phyloP scores from a whole-genome alignment of 768 basidiomycete genomes.

The Leccinellum luteum region DNA sequence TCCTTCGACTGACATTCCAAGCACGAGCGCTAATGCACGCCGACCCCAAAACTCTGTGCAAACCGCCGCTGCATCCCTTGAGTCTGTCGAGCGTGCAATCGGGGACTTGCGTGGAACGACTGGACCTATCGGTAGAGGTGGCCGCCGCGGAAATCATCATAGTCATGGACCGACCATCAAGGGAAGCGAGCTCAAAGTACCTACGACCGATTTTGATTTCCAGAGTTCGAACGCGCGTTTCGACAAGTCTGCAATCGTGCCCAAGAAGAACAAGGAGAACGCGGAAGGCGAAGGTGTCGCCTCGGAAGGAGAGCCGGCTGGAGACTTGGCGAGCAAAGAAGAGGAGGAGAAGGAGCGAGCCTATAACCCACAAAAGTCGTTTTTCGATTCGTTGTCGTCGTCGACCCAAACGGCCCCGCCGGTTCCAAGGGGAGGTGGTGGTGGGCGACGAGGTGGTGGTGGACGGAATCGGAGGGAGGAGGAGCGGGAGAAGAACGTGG shows the following conservation, averaged over 20 bases:
- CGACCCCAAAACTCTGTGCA: conserved; percentile 53
- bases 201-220: conserved; percentile 81
- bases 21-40: conserved; percentile 26
- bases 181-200: conserved; percentile 50
- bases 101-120: conserved; percentile 46
- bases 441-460: conserved; percentile 42
- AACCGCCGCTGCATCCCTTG: conserved; percentile 70
- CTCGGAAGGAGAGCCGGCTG: conserved; percentile 26
- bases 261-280: conserved; percentile 31
- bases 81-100: conserved; percentile 62
- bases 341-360: conserved; percentile 45
- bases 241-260: conserved; percentile 62
- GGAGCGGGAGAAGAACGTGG: conserved; percentile 79
- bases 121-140: conserved; percentile 38
- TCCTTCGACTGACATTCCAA: conserved; percentile 24
- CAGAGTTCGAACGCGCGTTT: conserved; percentile 73
- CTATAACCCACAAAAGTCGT: conserved; percentile 76
- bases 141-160: conserved; percentile 34
- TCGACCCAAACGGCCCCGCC: conserved; percentile 40
- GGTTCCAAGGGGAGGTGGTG: conserved; percentile 35
- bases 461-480: conserved; percentile 77
- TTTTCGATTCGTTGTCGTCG: conserved; percentile 71
- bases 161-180: conserved; percentile 29
- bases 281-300: conserved; percentile 32
- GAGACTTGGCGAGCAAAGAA: conserved; percentile 28